phyloP scores from a whole-genome alignment of 1,284 basidiomycete genomes.

The Sanguinoderma infundibulare region DNA sequence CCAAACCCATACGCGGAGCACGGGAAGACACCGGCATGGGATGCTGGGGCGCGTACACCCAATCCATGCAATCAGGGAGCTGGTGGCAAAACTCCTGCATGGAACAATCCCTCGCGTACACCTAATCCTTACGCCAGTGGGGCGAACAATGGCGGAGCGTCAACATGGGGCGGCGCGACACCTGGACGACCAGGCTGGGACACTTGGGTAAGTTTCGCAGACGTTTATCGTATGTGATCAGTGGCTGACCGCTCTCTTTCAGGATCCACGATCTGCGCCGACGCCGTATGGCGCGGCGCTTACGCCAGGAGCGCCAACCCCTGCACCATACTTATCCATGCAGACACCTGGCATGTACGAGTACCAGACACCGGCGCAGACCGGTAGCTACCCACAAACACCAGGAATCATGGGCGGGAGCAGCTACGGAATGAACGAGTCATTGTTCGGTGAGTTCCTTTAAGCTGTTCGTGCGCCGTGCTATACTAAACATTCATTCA shows the following conservation, averaged over 20 bases:
- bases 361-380: conserved; percentile 43
- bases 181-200: conserved; percentile 33
- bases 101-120: conserved; percentile 62
- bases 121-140: conserved; percentile 68
- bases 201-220: conserved; percentile 25
- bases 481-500: conserved; percentile 7
- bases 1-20: conserved; percentile 72
- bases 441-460: conserved; percentile 15
- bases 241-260: not conserved
- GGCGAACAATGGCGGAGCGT: conserved; percentile 23
- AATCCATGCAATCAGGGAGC: conserved; percentile 60
- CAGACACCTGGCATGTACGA: conserved; percentile 48
- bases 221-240: not conserved
- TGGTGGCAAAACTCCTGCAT: conserved; percentile 58
- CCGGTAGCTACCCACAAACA: conserved; percentile 41
- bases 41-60: conserved; percentile 55
- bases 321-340: conserved; percentile 34
- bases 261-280: conserved; percentile 14
- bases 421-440: conserved; percentile 28
- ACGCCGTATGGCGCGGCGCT: conserved; percentile 19
- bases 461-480: not conserved
- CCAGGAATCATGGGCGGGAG: conserved; percentile 50
- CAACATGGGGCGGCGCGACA: conserved; percentile 38
- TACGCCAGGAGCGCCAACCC: conserved; percentile 23
- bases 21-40: conserved; percentile 70